phyloP scores from a whole-genome alignment of 495 filamentous ascomycete genomes.

The Lepraria neglecta region DNA sequence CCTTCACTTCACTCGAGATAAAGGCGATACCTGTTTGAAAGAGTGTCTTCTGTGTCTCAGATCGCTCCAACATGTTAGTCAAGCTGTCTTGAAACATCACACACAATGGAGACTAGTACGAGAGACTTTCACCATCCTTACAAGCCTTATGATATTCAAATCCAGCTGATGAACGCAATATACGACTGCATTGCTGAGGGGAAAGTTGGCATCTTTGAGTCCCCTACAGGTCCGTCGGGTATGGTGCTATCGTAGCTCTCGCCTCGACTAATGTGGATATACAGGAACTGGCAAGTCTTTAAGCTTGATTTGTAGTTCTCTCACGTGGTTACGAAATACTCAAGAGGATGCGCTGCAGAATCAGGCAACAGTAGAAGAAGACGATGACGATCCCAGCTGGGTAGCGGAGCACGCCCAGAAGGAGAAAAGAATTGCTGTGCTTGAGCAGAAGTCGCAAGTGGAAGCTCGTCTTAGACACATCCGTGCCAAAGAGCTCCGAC shows the following conservation, averaged over 20 bases:
- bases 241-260: not conserved
- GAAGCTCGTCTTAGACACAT: slow-evolving; percentile 63
- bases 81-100: too few relatives aligned
- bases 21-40: too few relatives aligned
- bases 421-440: slow-evolving; percentile 59
- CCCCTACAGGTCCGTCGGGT: slow-evolving; percentile 62
- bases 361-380: slow-evolving; percentile 36
- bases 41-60: too few relatives aligned
- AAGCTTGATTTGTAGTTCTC: slow-evolving; percentile 83
- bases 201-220: slow-evolving; percentile 85
- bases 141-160: slow-evolving; percentile 83
- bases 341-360: slow-evolving; percentile 63
- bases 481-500: slow-evolving; percentile 59
- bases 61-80: too few relatives aligned
- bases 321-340: slow-evolving; percentile 89
- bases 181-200: slow-evolving; percentile 77
- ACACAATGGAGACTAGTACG: slow-evolving; percentile 1
- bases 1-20: too few relatives aligned
- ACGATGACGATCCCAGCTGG: slow-evolving; percentile 81
- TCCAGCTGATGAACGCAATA: slow-evolving; percentile 80
- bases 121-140: slow-evolving; percentile 85
- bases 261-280: slow-evolving; percentile 5
- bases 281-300: slow-evolving; percentile 81
- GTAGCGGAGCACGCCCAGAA: slow-evolving; percentile 68
- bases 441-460: slow-evolving; percentile 59